Conservation (phyloP, 306 rosid species). For the Glycyrrhiza uralensis region DNA sequence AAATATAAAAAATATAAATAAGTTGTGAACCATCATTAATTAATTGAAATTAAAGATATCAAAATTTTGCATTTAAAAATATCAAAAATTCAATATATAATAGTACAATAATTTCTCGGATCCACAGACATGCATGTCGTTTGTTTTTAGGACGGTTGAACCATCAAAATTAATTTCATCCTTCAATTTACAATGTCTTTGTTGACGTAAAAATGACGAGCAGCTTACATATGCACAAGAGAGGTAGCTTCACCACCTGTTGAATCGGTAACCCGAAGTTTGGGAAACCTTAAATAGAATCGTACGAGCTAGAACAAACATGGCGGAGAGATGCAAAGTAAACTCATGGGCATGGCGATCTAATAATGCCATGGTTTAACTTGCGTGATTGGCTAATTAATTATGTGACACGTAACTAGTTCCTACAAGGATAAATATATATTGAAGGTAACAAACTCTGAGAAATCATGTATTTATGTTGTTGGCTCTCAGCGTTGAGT, state of each 20-base stretch:
- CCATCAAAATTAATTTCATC: neutral
- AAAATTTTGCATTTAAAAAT: no score
- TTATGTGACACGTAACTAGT: neutral
- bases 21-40: no score
- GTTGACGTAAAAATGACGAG: conserved; percentile 40
- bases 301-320: no score
- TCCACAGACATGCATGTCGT: no score
- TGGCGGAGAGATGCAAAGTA: no score
- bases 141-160: no score
- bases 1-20: no score
- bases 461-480: neutral
- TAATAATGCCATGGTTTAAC: neutral
- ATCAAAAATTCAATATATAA: no score
- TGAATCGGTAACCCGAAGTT: neutral
- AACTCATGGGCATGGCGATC: no score
- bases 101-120: no score
- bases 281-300: conserved; percentile 12
- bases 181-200: neutral
- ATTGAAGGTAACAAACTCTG: neutral
- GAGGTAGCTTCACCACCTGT: conserved; percentile 2
- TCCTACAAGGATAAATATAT: neutral
- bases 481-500: no score
- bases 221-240: conserved; percentile 31
- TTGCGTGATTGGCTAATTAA: neutral
- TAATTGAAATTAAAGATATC: no score